A percentile compares a stretch with the other conserved stretches of the same genome.
Evolutionary conservation across 1,284 basidiomycete genomes (phyloP).

Genomic region (Cryptococcus sp.): DNA sequence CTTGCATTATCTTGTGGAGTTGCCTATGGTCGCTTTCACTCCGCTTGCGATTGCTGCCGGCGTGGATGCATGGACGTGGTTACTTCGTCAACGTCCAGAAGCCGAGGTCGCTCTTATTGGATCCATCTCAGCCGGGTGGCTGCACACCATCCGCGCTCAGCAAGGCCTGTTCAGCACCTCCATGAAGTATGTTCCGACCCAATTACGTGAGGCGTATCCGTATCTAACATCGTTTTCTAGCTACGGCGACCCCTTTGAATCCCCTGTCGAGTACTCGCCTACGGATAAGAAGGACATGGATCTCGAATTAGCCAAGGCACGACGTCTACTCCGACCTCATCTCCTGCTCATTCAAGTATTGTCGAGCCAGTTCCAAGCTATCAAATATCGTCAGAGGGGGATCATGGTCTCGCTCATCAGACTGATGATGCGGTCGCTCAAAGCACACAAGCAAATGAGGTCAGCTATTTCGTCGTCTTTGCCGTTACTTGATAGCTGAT

Average conservation of each 20-base stretch:
- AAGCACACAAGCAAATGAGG: conserved; percentile 73
- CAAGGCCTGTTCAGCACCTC: conserved; percentile 80
- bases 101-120: conserved; percentile 75
- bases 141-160: conserved; percentile 70
- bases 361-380: conserved; percentile 90
- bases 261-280: conserved; percentile 84
- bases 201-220: neutral
- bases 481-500: neutral
- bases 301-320: conserved; percentile 68
- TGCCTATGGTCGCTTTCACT: conserved; percentile 88
- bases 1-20: conserved; percentile 79
- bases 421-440: conserved; percentile 74
- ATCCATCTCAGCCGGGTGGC: conserved; percentile 87
- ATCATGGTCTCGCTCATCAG: conserved; percentile 84
- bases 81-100: conserved; percentile 82
- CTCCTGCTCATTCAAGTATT: conserved; percentile 82
- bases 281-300: conserved; percentile 85
- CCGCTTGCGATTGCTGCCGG: conserved; percentile 82
- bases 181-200: conserved; percentile 65
- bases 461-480: conserved; percentile 47
- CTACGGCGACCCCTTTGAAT: conserved; percentile 81
- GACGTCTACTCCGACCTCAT: conserved; percentile 78
- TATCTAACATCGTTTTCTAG: conserved; percentile 54
- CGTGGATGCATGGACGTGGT: conserved; percentile 95
- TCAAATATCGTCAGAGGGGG: conserved; percentile 80